phyloP scores from a whole-genome alignment of 306 rosid species.

The Delonix regia region DNA sequence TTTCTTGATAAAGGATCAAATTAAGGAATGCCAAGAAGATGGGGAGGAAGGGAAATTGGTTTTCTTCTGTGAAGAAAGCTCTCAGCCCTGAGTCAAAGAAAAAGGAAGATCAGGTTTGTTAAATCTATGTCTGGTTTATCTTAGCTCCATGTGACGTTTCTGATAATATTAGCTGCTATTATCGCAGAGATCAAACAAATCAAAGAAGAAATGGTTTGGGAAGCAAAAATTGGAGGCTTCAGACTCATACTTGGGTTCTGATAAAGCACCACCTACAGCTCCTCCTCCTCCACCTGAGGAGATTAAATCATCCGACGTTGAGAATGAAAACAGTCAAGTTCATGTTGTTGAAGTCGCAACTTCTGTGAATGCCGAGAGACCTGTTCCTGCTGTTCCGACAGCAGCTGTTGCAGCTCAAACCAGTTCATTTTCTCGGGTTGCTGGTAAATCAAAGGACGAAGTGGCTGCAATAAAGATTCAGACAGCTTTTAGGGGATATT shows the following conservation, averaged over 20 bases:
- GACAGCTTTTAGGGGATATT: constrained; percentile 89
- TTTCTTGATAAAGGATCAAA: constrained; percentile 43
- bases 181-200: constrained; percentile 64
- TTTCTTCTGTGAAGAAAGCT: constrained; percentile 92
- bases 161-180: constrained; percentile 22
- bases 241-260: constrained; percentile 51
- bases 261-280: constrained; percentile 47
- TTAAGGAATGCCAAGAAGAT: constrained; percentile 79
- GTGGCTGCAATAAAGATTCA: constrained; percentile 88
- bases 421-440: constrained; percentile 44
- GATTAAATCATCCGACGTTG: constrained; percentile 50
- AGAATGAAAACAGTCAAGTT: constrained; percentile 54
- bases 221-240: constrained; percentile 65
- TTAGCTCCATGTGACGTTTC: constrained; percentile 15
- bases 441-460: constrained; percentile 76
- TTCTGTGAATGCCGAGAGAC: constrained; percentile 35
- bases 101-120: constrained; percentile 63
- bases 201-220: constrained; percentile 98
- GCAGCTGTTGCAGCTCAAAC: constrained; percentile 43
- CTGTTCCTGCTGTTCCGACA: constrained; percentile 45
- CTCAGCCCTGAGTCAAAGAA: constrained; percentile 93
- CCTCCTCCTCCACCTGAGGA: constrained; percentile 59
- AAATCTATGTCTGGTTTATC: constrained; percentile 12
- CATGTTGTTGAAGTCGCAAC: constrained; percentile 51
- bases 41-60: constrained; percentile 97